phyloP scores from a whole-genome alignment of 139 green algal genomes.

The Bryopsis sp. region DNA sequence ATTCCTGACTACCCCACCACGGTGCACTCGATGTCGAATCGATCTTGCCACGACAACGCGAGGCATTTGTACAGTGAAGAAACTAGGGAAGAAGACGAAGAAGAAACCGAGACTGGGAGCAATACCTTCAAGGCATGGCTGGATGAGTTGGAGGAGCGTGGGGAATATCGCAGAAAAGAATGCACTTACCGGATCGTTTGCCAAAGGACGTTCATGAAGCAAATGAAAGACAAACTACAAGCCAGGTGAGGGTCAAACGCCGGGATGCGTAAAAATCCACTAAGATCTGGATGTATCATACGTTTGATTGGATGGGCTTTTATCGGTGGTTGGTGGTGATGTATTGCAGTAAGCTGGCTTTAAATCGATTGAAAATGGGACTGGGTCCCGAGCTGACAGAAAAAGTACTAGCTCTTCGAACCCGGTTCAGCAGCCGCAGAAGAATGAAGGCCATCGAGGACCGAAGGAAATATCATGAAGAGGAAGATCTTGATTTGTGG shows the following conservation, averaged over 20 bases:
- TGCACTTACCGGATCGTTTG: constrained; percentile 1
- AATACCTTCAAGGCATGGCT: background rate
- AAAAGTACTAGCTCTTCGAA: too few species aligned
- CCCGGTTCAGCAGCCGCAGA: too few species aligned
- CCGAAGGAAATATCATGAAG: too few species aligned
- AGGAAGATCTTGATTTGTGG: too few species aligned
- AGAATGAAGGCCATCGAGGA: too few species aligned
- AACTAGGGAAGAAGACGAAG: too few species aligned
- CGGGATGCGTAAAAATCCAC: background rate
- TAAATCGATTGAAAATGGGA: background rate
- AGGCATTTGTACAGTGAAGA: too few species aligned
- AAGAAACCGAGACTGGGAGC: background rate
- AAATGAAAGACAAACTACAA: background rate
- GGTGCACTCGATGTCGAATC: too few species aligned
- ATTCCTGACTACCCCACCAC: too few species aligned
- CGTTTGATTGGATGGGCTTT: background rate
- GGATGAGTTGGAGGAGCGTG: background rate
- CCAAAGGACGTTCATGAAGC: constrained; percentile 3
- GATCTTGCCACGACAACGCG: too few species aligned
- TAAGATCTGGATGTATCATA: background rate
- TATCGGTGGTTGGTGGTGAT: background rate
- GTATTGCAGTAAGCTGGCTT: background rate
- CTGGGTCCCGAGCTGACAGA: background rate
- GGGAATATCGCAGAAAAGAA: background rate
- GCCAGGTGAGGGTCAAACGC: background rate